Evolutionary conservation across 1,284 basidiomycete genomes (phyloP).

Genomic region (Trametes sp.): DNA sequence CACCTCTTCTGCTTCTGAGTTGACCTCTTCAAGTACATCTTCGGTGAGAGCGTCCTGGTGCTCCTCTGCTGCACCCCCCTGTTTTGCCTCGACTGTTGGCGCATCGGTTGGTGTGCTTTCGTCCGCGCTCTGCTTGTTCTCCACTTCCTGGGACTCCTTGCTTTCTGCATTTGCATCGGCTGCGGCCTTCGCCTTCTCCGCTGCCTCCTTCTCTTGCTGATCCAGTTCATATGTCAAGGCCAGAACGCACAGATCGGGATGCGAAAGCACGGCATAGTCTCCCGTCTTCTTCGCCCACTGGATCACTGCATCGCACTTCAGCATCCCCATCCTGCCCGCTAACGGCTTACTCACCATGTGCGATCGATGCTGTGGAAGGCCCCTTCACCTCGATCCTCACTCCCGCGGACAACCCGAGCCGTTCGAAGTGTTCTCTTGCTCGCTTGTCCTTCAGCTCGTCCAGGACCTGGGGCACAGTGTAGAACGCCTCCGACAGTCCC

Average conservation of each 20-base stretch:
- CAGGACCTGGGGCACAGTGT: conserved; percentile 90
- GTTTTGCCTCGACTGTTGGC: not conserved
- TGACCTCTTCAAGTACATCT: conserved; percentile 29
- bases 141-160: too few species aligned
- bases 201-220: conserved; percentile 54
- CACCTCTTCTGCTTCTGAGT: conserved; percentile 28
- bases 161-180: not conserved
- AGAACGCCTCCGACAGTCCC: conserved; percentile 82
- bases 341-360: conserved; percentile 66
- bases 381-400: conserved; percentile 78
- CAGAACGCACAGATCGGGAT: conserved; percentile 90
- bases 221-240: conserved; percentile 88
- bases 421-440: conserved; percentile 86
- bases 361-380: conserved; percentile 77
- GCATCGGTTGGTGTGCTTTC: not conserved
- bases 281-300: conserved; percentile 96
- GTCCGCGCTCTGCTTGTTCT: not conserved
- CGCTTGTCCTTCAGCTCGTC: conserved; percentile 88
- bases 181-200: conserved; percentile 6
- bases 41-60: conserved; percentile 12
- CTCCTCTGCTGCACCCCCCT: not conserved
- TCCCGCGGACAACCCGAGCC: conserved; percentile 75
- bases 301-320: conserved; percentile 64
- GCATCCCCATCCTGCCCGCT: conserved; percentile 4
- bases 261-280: conserved; percentile 93